Base-by-base conservation (phyloP, 495 filamentous ascomycete genomes). In the Penicillium paxilli region DNA sequence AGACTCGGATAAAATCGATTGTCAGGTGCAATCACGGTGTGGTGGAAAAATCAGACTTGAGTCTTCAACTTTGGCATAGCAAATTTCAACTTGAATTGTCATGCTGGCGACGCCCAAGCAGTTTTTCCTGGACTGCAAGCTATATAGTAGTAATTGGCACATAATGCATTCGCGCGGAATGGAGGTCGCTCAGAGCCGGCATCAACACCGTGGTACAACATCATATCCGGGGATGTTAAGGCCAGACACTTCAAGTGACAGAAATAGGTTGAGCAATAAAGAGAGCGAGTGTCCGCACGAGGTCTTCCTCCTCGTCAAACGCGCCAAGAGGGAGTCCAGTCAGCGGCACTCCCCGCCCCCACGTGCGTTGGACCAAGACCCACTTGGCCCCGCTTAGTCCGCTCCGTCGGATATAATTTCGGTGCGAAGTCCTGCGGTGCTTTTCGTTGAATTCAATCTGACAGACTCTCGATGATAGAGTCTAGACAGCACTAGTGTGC, bases 361-460 rank as follows among this genome's bases (percentile, higher is more conserved):
- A 61, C 54, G 54, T 61, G 58, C 46, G 17, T 8, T 30, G 38
- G 49, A 25, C 28, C 17, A 12, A 12, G 30, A 10, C 30, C 30
- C 30, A 14, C 30, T 9, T 12, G 30, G n/a, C 8, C 30, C 30
- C 35, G 16, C 35, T 16, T 3, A n/a, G 7, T 19, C 16, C 16
- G 35, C 14, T 19, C 16, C n/a, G 9, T n/a, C 35, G 35, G 37
- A 26, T 16, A 25, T 47, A 40, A 45, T 48, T 46, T 59, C 58
- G 62, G 51, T 53, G 58, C 51, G 57, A 64, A 64, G 61, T 64
- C 51, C 61, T 57, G 26, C 20, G 32, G 35, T 44, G 25, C 12
- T 48, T 47, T 42, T 35, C 6, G 2, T 9, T 2, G 5, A 30
- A 30, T 30, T 9, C 26, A 30, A n/a, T 32, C n/a, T 35, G 12